Evolutionary conservation across 345 rosid species (phyloP), one percentile per base, ranked within the genome.

Genomic region (Salix dunnii): DNA sequence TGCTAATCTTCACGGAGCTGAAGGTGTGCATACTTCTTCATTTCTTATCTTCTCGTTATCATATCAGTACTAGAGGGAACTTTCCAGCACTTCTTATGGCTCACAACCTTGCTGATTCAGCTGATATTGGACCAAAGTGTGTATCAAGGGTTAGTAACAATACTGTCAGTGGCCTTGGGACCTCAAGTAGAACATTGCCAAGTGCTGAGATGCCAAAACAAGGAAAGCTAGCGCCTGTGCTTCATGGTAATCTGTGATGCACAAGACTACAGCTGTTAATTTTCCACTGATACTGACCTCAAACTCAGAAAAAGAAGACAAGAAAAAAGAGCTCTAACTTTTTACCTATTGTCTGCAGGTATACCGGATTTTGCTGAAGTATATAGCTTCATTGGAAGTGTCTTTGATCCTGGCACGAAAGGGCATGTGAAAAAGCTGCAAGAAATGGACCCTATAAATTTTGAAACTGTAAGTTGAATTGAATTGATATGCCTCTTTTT

Each of bases 361-460:
- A 68, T 89, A 79, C 98, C 98, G 7, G 96, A 95, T 81, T 95
- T 95, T 84, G 83, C 94, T 80, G 92, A 95, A 86, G 98, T 95
- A 27, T 95, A 95, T 83, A 81, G 84, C 78, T 95, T 95, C 88
- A 93, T 95, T 46, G 99, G 98, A 68, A 91, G 93, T 73, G 89
- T 95, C 64, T 95, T 95, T 76, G 98, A 95, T 87, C 97, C 96
- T 40, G 89, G 88, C 53, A 79, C 87, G 71, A 55, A 80, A 69
- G 94, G 85, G 74, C 98, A 93, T n/a, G 84, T 81, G 76, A 83
- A 91, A 73, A 91, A 91, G 85, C 97, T 95, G 74, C 88, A 93
- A 88, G 99, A 90, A 81, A 95, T 95, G 99, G 99, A 95, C 78
- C 99, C 98, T 70, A 90, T 93, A 69, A 95, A 90, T 81, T 93